A percentile compares a stretch with the other conserved stretches of the same genome.
Evolutionary conservation across 345 rosid genomes (phyloP).

Genomic region (Arabis alpina): DNA sequence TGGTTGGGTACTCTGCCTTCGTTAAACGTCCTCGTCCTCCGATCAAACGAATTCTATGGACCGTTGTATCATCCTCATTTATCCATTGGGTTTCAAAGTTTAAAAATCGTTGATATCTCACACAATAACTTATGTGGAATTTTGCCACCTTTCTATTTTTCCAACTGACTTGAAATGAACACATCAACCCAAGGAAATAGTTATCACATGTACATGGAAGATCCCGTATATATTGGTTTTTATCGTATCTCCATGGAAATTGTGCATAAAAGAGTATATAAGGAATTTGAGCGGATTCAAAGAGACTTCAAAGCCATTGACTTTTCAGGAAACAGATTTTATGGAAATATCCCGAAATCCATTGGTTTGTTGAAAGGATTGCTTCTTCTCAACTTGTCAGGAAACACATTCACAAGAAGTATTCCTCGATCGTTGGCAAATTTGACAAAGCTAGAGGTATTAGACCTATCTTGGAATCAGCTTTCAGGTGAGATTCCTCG

Average conservation of each 20-base stretch:
- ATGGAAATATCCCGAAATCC: constrained; percentile 9
- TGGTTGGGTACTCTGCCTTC: constrained; percentile 34
- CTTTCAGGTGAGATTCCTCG: constrained; percentile 19
- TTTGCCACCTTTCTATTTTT: constrained; percentile 1
- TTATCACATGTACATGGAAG: background rate
- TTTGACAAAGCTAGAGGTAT: constrained; percentile 12
- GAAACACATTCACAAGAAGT: constrained; percentile 12
- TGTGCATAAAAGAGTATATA: background rate
- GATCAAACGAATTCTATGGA: constrained; percentile 48
- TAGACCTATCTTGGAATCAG: constrained; percentile 20
- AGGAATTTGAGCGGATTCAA: background rate
- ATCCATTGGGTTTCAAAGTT: constrained; percentile 28
- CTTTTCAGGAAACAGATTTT: constrained; percentile 11
- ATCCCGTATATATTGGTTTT: background rate
- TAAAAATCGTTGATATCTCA: constrained; percentile 52
- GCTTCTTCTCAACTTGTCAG: constrained; percentile 30
- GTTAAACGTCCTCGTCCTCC: constrained; percentile 47
- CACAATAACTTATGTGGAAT: constrained; percentile 37
- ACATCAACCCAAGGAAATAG: too few relatives aligned
- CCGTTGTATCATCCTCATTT: constrained; percentile 15
- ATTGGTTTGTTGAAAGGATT: constrained; percentile 10
- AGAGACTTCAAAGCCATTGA: constrained; percentile 11
- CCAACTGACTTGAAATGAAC: background rate
- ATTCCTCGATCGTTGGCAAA: constrained; percentile 14
- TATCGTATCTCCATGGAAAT: background rate